Conservation (phyloP, 192 early-diverging fungal species). For the Coemansia sp. region DNA sequence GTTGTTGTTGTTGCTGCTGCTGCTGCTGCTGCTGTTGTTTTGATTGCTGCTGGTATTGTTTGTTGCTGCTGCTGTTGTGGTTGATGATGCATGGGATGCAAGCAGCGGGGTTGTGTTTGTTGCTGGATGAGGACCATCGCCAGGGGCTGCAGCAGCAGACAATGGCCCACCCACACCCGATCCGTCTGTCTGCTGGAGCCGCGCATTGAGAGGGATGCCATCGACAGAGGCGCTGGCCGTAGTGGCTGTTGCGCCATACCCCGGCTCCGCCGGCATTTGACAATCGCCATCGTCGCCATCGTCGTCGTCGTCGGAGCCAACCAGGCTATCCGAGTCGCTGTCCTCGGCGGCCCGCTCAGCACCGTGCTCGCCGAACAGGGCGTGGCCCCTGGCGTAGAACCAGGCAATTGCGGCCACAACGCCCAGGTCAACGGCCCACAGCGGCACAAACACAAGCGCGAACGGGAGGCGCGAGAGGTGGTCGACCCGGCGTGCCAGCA, state of each 20-base stretch:
- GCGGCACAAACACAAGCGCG: constrained; percentile 75
- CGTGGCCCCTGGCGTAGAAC: constrained; percentile 6
- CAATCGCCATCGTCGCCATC: constrained; percentile 5
- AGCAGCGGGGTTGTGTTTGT: background rate
- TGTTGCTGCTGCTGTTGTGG: too few relatives aligned
- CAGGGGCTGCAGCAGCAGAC: constrained; percentile 1
- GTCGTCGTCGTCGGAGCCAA: background rate
- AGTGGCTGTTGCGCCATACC: background rate
- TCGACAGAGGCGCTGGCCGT: background rate
- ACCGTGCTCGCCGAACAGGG: background rate
- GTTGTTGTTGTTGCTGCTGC: background rate
- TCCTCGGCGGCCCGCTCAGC: constrained; percentile 39
- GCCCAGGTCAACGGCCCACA: constrained; percentile 71
- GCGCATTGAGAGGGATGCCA: constrained; percentile 23
- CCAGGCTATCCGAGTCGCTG: constrained; percentile 8
- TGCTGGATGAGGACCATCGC: background rate
- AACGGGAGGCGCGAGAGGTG: constrained; percentile 69
- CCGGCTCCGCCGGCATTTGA: background rate
- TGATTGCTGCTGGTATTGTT: too few relatives aligned
- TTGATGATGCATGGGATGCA: constrained; percentile 5
- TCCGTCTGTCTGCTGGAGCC: constrained; percentile 41
- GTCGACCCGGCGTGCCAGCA: constrained; percentile 79
- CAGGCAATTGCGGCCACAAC: constrained; percentile 39
- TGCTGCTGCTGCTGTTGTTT: constrained; percentile 22
- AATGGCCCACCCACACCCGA: background rate